Evolutionary conservation across 192 early-diverging fungal species (phyloP), one percentile per base, ranked within the genome.

Genomic region (Mortierella alpina): DNA sequence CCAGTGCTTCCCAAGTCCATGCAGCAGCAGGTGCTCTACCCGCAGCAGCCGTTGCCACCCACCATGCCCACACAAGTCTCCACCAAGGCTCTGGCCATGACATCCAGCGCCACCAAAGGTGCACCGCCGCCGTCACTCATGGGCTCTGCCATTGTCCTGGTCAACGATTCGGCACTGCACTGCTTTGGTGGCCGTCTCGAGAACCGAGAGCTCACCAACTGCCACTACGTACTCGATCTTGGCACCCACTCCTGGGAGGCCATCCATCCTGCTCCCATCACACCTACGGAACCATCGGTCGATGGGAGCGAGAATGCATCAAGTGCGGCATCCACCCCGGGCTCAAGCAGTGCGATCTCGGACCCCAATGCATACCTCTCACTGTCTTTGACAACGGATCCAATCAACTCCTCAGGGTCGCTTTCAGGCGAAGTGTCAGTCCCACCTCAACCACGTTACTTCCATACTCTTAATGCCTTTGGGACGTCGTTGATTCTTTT

Each of bases 381-480:
- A 54, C 76, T 80, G 52, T 80, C 76, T 40, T 60, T 80, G 53
- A 23, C 76, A 5, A 80, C 76, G 14, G 76, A 80, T 60, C 76
- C 76, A 42, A 69, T 72, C 70, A 66, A 71, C 50, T 50, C 39
- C 56, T 63, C 76, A 45, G 59, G 46, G n/a, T 80, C 76, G 8
- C 58, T 80, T 45, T 80, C 75, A 42, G 68, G 62, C 1, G 50
- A 57, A 2, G 63, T 79, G 52, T 79, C 76, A 6, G 49, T 80
- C 12, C 65, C 63, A 20, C 76, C 76, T 17, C 40, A 23, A 5
- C 59, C 76, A 15, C 76, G 76, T 7, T 80, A 80, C 65, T 80
- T 80, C 31, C 76, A 80, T 52, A 80, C 76, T 15, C 58, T 80
- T 40, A 80, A 72, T 47, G 76, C 76, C 15, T 80, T 63, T 22